Percentiles rank a stretch among this genome's conserved stretches.
Evolutionary conservation across 202 grass and related monocot genomes (phyloP).

Genomic region (Cymbopogon flexuosus): DNA sequence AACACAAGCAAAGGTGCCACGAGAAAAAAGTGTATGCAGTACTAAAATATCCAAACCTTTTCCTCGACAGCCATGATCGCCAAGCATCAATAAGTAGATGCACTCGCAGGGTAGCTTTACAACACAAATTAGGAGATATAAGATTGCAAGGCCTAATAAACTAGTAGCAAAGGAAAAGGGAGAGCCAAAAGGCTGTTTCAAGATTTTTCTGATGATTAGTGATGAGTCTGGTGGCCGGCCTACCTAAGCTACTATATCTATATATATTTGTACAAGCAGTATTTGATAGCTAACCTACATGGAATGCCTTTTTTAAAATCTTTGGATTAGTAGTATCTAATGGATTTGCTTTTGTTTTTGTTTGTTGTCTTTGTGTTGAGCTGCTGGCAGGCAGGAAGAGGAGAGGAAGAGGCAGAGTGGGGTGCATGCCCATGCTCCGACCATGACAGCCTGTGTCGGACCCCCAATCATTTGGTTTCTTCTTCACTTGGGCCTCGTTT

Average conservation of each 20-base stretch:
- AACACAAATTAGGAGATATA: neutral
- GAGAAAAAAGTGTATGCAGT: neutral
- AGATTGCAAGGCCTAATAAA: constrained; percentile 4
- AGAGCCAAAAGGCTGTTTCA: neutral
- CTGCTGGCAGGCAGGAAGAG: neutral
- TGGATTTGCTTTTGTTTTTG: constrained; percentile 22
- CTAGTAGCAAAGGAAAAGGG: neutral
- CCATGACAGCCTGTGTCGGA: constrained; percentile 37
- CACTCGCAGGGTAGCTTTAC: constrained; percentile 18
- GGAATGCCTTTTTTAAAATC: neutral
- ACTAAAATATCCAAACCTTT: constrained; percentile 1
- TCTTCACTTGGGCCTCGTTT: too few relatives aligned
- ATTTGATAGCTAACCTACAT: constrained; percentile 15
- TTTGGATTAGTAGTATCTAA: neutral
- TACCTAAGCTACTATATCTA: neutral
- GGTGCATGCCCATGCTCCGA: constrained; percentile 36
- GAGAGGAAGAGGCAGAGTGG: constrained; percentile 26
- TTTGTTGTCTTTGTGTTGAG: neutral
- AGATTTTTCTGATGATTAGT: constrained; percentile 30
- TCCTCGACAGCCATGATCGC: constrained; percentile 35
- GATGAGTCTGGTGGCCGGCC: constrained; percentile 9
- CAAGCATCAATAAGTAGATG: constrained; percentile 25
- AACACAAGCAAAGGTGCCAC: neutral
- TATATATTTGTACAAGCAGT: neutral
- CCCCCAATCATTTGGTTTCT: constrained; percentile 24